Evolutionary conservation across 495 filamentous ascomycete genomes (phyloP).

Genomic region (Aspergillus haitiensis): DNA sequence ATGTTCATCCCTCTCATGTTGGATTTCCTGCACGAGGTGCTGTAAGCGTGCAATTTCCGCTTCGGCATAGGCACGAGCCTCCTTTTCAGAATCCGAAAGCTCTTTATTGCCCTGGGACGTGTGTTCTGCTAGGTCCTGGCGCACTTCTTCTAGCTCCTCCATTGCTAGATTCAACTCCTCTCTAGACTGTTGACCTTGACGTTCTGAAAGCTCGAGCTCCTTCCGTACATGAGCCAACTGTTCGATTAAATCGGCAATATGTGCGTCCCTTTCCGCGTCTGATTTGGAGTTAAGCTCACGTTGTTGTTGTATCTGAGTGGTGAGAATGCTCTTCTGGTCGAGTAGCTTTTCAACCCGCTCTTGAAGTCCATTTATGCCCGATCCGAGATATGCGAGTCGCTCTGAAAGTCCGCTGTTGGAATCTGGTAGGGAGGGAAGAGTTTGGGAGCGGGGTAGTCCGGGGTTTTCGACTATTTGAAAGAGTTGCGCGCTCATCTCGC

Average conservation of each 20-base stretch:
- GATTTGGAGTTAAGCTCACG: conserved; percentile 77
- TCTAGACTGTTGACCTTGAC: conserved; percentile 38
- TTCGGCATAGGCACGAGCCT: conserved; percentile 53
- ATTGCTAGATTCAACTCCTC: conserved; percentile 47
- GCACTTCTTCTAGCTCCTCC: conserved; percentile 49
- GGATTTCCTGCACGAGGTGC: conserved; percentile 30
- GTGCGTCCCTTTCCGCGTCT: conserved; percentile 56
- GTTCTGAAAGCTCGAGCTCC: conserved; percentile 41
- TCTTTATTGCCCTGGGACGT: conserved; percentile 30
- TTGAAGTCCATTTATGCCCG: conserved; percentile 76
- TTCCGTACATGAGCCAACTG: conserved; percentile 45
- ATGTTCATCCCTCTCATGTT: conserved; percentile 31
- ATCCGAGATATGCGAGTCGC: conserved; percentile 55
- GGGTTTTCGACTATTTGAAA: conserved; percentile 50
- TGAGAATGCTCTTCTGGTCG: conserved; percentile 81
- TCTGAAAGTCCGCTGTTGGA: conserved; percentile 46
- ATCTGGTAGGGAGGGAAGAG: conserved; percentile 49
- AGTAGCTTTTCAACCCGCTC: conserved; percentile 55
- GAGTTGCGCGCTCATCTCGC: conserved; percentile 54
- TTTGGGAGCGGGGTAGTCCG: conserved; percentile 43
- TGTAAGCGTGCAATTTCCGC: conserved; percentile 49
- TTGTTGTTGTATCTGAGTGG: conserved; percentile 89
- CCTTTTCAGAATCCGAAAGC: conserved; percentile 53
- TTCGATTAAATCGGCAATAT: conserved; percentile 52
- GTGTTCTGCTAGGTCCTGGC: conserved; percentile 34